These are phyloP conservation scores for Turnera subulata DNA, from an alignment of 345 rosid species.

Conservation along the genomic window DNA sequence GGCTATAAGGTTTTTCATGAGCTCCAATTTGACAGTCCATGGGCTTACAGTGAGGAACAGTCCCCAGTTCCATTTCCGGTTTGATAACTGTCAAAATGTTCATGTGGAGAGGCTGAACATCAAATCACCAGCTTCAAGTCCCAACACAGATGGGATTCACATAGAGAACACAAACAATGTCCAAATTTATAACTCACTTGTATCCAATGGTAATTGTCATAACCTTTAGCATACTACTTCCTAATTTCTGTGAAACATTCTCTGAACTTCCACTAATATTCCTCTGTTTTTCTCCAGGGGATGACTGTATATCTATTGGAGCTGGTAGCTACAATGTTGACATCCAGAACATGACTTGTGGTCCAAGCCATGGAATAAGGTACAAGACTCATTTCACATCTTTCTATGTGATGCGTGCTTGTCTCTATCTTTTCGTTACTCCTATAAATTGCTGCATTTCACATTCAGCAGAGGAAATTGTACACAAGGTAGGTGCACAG, in stretches of 20 bases:
- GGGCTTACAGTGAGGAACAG: slow-evolving; percentile 57
- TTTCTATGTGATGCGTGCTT: not conserved
- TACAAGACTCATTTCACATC: not conserved
- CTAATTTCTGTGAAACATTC: not conserved
- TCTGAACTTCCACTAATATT: not conserved
- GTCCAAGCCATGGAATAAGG: slow-evolving; percentile 41
- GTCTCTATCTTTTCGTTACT: no score
- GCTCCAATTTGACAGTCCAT: slow-evolving; percentile 62
- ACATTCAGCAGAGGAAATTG: not conserved
- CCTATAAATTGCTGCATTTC: not conserved
- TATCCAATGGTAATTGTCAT: slow-evolving; percentile 20
- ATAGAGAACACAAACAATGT: slow-evolving; percentile 29
- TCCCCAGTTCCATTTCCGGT: slow-evolving; percentile 36
- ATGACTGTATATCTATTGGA: slow-evolving; percentile 38
- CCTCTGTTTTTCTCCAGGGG: slow-evolving; percentile 20
- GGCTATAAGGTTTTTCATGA: slow-evolving; percentile 31
- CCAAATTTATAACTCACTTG: slow-evolving; percentile 14
- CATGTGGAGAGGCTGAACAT: slow-evolving; percentile 22
- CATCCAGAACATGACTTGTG: slow-evolving; percentile 29
- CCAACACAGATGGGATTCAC: slow-evolving; percentile 46
- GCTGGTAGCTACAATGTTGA: slow-evolving; percentile 29
- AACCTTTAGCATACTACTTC: no score
- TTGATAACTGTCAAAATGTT: slow-evolving; percentile 22
- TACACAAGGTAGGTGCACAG: slow-evolving; percentile 1
- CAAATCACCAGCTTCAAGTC: slow-evolving; percentile 32